Evolutionary conservation across 352 stramenopile genomes (phyloP).

Genomic region (Globisporangium recalcitrans): DNA sequence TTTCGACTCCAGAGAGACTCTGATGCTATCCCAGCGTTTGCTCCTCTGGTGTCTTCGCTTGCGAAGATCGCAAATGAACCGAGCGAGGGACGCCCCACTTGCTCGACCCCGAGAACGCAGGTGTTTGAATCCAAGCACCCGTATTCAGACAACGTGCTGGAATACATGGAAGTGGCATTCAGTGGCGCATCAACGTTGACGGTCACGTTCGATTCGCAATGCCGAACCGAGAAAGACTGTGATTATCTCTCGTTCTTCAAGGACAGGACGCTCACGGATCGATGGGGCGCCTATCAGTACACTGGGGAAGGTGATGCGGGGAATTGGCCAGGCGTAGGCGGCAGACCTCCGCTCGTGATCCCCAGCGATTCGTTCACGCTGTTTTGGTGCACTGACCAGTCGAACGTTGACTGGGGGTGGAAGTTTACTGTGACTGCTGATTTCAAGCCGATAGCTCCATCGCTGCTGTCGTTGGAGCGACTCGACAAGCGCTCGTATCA

Average conservation of each 20-base stretch:
- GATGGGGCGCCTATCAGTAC: conserved; percentile 63
- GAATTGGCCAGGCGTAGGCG: conserved; percentile 78
- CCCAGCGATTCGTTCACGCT: conserved; percentile 71
- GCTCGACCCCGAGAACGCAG: conserved; percentile 45
- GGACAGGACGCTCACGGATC: conserved; percentile 57
- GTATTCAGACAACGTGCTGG: conserved; percentile 73
- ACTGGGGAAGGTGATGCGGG: conserved; percentile 52
- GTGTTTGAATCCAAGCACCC: conserved; percentile 84
- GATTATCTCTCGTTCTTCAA: conserved; percentile 88
- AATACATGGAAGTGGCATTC: conserved; percentile 80
- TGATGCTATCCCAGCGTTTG: conserved; percentile 12
- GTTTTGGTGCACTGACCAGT: conserved; percentile 79
- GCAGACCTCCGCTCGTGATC: conserved; percentile 65
- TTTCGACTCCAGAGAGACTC: conserved; percentile 22
- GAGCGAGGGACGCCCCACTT: conserved; percentile 39
- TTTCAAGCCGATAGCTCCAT: conserved; percentile 39
- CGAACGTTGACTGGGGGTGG: conserved; percentile 88
- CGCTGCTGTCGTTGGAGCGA: conserved; percentile 47
- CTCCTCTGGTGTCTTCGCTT: conserved; percentile 28
- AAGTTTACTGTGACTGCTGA: conserved; percentile 71
- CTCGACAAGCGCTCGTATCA: conserved; percentile 55
- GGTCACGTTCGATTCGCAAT: conserved; percentile 71
- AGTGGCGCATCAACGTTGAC: conserved; percentile 49
- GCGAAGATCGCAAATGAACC: conserved; percentile 38
- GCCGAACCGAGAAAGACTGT: conserved; percentile 56